phyloP scores from a whole-genome alignment of 2,329 filamentous ascomycete genomes.

The Penicillium sp. region DNA sequence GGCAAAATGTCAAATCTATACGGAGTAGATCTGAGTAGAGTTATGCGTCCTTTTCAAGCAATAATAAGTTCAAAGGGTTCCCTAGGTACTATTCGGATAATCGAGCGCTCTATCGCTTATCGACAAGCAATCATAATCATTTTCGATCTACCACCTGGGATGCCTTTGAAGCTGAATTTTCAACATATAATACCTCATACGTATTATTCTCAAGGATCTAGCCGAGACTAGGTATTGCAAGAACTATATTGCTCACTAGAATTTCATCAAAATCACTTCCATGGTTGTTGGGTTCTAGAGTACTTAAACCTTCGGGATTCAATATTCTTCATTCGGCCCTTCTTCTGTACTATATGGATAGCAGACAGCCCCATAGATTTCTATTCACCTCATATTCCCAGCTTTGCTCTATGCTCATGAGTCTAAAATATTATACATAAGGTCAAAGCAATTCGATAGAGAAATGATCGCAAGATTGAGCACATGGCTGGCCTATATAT shows the following conservation, averaged over 20 bases:
- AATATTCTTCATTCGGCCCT: not conserved
- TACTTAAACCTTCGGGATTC: not conserved
- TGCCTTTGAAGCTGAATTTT: not conserved
- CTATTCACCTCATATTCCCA: no score
- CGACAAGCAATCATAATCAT: not conserved
- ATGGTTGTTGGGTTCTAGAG: not conserved
- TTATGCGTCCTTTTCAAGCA: no score
- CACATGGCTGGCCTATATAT: not conserved
- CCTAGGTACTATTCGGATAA: no score
- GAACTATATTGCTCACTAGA: no score
- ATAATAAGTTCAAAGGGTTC: no score
- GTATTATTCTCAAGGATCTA: not conserved
- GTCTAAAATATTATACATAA: not conserved
- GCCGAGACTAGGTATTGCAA: not conserved
- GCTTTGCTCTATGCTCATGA: not conserved
- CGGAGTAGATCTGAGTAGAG: not conserved
- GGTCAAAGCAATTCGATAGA: not conserved
- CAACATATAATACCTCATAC: not conserved
- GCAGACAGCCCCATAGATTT: not conserved
- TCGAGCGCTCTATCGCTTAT: not conserved
- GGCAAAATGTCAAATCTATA: slow-evolving; percentile 4
- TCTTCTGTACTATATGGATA: not conserved
- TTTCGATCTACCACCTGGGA: not conserved
- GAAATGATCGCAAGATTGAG: no score
- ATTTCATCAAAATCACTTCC: no score